Evolutionary conservation across 495 filamentous ascomycete genomes (phyloP).

Genomic region (Recurvomyces mirabilis): DNA sequence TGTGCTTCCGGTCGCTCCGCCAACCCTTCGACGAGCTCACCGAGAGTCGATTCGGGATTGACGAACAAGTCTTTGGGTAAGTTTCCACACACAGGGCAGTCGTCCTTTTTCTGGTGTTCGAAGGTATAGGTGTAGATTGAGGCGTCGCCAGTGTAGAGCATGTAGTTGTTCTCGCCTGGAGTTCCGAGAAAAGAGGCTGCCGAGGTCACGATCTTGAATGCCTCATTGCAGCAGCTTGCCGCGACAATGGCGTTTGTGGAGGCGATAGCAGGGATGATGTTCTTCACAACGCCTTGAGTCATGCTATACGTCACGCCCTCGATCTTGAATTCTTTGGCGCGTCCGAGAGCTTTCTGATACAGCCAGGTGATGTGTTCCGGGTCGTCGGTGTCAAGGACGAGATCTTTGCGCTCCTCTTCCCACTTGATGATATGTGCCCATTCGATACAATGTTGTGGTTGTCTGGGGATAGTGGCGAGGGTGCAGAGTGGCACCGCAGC

Average conservation of each 20-base stretch:
- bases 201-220: slow-evolving; percentile 80
- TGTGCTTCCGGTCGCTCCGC: slow-evolving; percentile 68
- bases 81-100: slow-evolving; percentile 90
- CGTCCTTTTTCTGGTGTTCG: slow-evolving; percentile 76
- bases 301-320: slow-evolving; percentile 88
- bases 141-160: slow-evolving; percentile 98
- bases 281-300: slow-evolving; percentile 97
- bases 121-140: slow-evolving; percentile 95
- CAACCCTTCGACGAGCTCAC: slow-evolving; percentile 76
- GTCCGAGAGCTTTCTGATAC: slow-evolving; percentile 69
- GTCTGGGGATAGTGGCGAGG: slow-evolving; percentile 88
- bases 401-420: slow-evolving; percentile 46
- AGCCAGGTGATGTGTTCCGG: slow-evolving; percentile 97
- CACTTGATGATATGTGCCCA: slow-evolving; percentile 92
- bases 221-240: slow-evolving; percentile 90
- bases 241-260: slow-evolving; percentile 96
- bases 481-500: slow-evolving; percentile 94
- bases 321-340: slow-evolving; percentile 84
- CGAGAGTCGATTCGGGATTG: slow-evolving; percentile 59
- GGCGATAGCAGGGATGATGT: slow-evolving; percentile 98
- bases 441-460: slow-evolving; percentile 97
- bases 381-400: slow-evolving; percentile 82
- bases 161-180: slow-evolving; percentile 63
- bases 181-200: slow-evolving; percentile 61
- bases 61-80: slow-evolving; percentile 60